These are phyloP conservation scores for Yamadazyma aaseri DNA, from an alignment of 1,139 yeast genomes.

Conservation along the genomic window DNA sequence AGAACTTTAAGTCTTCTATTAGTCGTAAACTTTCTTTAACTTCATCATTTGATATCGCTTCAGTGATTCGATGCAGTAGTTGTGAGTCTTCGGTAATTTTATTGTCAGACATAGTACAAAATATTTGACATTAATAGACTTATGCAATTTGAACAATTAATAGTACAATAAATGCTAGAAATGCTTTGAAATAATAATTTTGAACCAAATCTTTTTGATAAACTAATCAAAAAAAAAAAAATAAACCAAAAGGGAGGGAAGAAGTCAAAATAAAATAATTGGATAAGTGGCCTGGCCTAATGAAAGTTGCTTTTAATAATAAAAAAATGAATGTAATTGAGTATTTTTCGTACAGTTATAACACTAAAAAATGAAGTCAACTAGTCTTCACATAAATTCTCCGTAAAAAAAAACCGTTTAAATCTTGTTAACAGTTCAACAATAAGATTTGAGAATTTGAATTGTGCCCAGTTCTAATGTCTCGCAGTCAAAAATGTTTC, in stretches of 20 bases:
- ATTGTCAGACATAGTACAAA: neutral
- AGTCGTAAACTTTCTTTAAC: conserved; percentile 56
- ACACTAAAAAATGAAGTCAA: too few relatives aligned
- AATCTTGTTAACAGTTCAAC: neutral
- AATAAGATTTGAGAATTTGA: neutral
- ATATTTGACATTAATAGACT: neutral
- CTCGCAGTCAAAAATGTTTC: neutral
- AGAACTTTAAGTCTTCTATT: conserved; percentile 77
- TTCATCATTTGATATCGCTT: conserved; percentile 19
- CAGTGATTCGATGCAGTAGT: conserved; percentile 2
- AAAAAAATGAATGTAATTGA: too few relatives aligned
- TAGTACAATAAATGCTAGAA: too few relatives aligned
- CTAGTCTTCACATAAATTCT: neutral
- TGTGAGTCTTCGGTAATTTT: neutral
- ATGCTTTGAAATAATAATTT: too few relatives aligned
- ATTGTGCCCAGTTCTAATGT: neutral
- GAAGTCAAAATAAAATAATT: neutral
- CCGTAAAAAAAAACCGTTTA: conserved; percentile 1
- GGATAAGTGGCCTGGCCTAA: too few relatives aligned
- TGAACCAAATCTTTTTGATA: too few relatives aligned
- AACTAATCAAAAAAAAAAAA: too few relatives aligned
- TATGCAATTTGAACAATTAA: too few relatives aligned
- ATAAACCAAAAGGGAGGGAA: neutral
- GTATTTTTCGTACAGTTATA: too few relatives aligned
- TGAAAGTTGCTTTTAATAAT: too few relatives aligned